phyloP scores from a whole-genome alignment of 345 rosid species.

The Brassica juncea region DNA sequence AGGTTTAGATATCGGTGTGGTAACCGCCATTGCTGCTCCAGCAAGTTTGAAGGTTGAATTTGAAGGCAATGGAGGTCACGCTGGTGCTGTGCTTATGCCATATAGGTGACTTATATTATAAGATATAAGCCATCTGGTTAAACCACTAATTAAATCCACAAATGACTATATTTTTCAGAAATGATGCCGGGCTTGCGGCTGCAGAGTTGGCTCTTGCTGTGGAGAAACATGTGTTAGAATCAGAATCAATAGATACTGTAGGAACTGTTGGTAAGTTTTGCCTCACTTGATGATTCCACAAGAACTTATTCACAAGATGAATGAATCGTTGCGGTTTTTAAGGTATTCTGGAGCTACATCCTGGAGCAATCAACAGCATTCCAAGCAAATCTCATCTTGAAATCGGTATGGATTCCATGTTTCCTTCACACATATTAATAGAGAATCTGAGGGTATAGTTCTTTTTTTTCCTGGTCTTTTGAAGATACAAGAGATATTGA shows the following conservation, averaged over 20 bases:
- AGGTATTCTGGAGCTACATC: conserved; percentile 90
- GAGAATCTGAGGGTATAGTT: neutral
- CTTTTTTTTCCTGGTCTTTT: conserved; percentile 4
- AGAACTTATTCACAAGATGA: conserved; percentile 1
- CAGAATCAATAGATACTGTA: conserved; percentile 90
- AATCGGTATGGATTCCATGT: conserved; percentile 54
- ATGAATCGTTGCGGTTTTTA: neutral
- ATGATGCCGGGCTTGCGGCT: conserved; percentile 96
- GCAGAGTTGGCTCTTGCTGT: conserved; percentile 92
- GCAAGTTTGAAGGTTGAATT: conserved; percentile 91
- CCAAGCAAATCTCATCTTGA: conserved; percentile 93
- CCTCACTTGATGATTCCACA: neutral
- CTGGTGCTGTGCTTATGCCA: conserved; percentile 95
- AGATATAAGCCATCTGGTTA: neutral
- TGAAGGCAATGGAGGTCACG: conserved; percentile 96
- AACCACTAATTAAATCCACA: neutral
- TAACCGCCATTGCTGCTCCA: conserved; percentile 96
- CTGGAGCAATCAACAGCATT: conserved; percentile 96
- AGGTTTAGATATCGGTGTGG: conserved; percentile 82
- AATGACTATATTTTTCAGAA: conserved; percentile 47
- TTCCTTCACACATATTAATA: neutral
- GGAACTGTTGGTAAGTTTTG: conserved; percentile 85
- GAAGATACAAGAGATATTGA: conserved; percentile 88
- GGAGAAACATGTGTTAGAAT: conserved; percentile 80
- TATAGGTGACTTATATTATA: conserved; percentile 52